Evolutionary conservation across 2,329 filamentous ascomycete species (phyloP).

Genomic region (Fusarium sp.): DNA sequence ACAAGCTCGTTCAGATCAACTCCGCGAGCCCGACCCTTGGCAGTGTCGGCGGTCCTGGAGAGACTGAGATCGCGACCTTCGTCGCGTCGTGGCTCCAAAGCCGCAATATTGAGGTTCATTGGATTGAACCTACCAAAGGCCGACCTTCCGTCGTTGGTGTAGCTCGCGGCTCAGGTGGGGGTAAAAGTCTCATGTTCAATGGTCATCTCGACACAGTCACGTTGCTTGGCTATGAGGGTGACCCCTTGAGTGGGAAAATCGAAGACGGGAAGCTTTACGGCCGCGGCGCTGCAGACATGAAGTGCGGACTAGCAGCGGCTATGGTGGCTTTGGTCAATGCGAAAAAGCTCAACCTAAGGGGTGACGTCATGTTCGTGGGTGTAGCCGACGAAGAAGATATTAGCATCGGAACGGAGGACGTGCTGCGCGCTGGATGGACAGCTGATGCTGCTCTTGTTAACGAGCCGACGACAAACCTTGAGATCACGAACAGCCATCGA

Average conservation of each 20-base stretch:
- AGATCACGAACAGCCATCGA: slow-evolving; percentile 61
- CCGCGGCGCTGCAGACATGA: slow-evolving; percentile 64
- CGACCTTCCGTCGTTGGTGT: slow-evolving; percentile 64
- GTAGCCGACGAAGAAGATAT: slow-evolving; percentile 66
- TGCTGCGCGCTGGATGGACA: slow-evolving; percentile 64
- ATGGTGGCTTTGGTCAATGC: slow-evolving; percentile 56
- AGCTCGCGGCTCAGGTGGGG: slow-evolving; percentile 59
- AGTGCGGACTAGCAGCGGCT: slow-evolving; percentile 61
- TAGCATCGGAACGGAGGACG: slow-evolving; percentile 63
- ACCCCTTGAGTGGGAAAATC: slow-evolving; percentile 59
- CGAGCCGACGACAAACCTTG: slow-evolving; percentile 61
- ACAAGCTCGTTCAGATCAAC: slow-evolving; percentile 59
- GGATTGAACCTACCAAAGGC: slow-evolving; percentile 59
- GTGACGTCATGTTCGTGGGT: slow-evolving; percentile 64
- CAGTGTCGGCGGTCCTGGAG: slow-evolving; percentile 57
- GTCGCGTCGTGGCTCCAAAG: slow-evolving; percentile 63
- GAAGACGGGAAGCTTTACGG: slow-evolving; percentile 57
- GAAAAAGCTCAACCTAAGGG: slow-evolving; percentile 54
- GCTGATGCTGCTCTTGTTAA: slow-evolving; percentile 64
- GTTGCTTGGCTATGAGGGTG: slow-evolving; percentile 58
- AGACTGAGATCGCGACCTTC: slow-evolving; percentile 60
- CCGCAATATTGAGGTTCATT: slow-evolving; percentile 62
- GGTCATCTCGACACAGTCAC: slow-evolving; percentile 67
- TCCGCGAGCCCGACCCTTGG: slow-evolving; percentile 61
- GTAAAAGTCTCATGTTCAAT: slow-evolving; percentile 64